Evolutionary conservation across 192 early-diverging fungal species (phyloP).

Genomic region (Funneliformis mosseae): DNA sequence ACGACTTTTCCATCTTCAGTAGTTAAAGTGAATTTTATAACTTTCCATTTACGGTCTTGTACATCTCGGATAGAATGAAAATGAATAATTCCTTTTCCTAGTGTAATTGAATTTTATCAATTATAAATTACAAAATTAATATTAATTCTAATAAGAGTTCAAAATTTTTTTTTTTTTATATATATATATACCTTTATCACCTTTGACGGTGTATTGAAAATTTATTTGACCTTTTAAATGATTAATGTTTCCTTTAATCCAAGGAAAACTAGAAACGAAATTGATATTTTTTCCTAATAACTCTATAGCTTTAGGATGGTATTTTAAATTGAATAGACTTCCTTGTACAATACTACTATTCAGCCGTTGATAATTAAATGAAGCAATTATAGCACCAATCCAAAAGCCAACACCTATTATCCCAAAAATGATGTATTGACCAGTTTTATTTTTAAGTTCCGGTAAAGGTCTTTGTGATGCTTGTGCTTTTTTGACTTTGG

Average conservation of each 20-base stretch:
- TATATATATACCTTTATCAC: slow-evolving; percentile 46
- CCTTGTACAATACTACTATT: slow-evolving; percentile 57
- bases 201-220: slow-evolving; percentile 55
- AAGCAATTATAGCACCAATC: slow-evolving; percentile 51
- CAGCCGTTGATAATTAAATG: slow-evolving; percentile 61
- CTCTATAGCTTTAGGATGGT: slow-evolving; percentile 49
- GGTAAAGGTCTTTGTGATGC: slow-evolving; percentile 35
- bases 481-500: background rate
- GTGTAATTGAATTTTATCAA: background rate
- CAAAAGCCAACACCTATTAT: slow-evolving; percentile 53
- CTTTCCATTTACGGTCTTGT: slow-evolving; percentile 15
- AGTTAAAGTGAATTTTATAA: slow-evolving; percentile 28
- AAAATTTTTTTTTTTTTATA: background rate
- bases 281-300: slow-evolving; percentile 57
- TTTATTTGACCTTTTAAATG: slow-evolving; percentile 62
- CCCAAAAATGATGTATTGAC: slow-evolving; percentile 39
- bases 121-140: background rate
- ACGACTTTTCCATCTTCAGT: slow-evolving; percentile 27
- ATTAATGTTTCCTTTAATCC: slow-evolving; percentile 65
- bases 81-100: slow-evolving; percentile 29
- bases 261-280: slow-evolving; percentile 57
- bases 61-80: slow-evolving; percentile 25
- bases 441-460: slow-evolving; percentile 25
- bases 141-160: background rate
- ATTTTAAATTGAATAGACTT: slow-evolving; percentile 61